Percentiles rank a stretch among this genome's conserved stretches.
phyloP scores from a whole-genome alignment of 1,139 yeast genomes.

The Citeromyces siamensis region DNA sequence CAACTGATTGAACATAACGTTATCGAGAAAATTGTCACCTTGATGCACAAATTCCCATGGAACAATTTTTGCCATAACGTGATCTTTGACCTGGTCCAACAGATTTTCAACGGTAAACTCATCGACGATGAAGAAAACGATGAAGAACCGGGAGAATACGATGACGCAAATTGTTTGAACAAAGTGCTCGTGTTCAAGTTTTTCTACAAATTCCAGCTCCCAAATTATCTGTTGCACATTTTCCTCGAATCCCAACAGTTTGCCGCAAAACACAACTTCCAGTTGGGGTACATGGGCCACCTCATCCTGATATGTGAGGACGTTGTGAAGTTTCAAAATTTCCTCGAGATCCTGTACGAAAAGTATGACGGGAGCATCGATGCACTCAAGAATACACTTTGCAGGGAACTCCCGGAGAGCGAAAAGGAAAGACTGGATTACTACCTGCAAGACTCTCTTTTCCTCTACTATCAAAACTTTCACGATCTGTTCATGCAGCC shows the following conservation, averaged over 20 bases:
- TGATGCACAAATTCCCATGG: slow-evolving; percentile 64
- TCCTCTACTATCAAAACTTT: slow-evolving; percentile 17
- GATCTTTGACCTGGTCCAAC: slow-evolving; percentile 96
- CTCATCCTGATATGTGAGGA: slow-evolving; percentile 92
- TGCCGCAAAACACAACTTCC: slow-evolving; percentile 33
- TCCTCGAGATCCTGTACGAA: slow-evolving; percentile 13
- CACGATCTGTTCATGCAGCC: slow-evolving; percentile 13
- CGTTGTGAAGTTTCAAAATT: slow-evolving; percentile 69
- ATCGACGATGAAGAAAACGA: slow-evolving; percentile 21
- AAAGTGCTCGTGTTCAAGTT: slow-evolving; percentile 19
- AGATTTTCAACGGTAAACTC: slow-evolving; percentile 66
- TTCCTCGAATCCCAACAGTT: slow-evolving; percentile 62
- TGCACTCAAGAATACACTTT: not conserved
- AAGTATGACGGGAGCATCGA: not conserved
- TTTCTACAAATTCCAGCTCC: slow-evolving; percentile 18
- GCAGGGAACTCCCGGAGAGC: not conserved
- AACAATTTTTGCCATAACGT: slow-evolving; percentile 95
- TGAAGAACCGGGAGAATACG: slow-evolving; percentile 20
- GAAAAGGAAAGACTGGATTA: slow-evolving; percentile 6
- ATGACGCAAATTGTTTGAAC: slow-evolving; percentile 18
- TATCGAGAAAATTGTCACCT: slow-evolving; percentile 16
- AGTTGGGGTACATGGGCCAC: slow-evolving; percentile 97
- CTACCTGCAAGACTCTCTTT: slow-evolving; percentile 17
- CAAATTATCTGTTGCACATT: slow-evolving; percentile 23
- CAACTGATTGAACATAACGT: slow-evolving; percentile 17